Percentiles rank a stretch among this genome's conserved stretches.
These are phyloP conservation scores for Skeletonema menzelii DNA, from an alignment of 108 stramenopile genomes.

Conservation along the genomic window DNA sequence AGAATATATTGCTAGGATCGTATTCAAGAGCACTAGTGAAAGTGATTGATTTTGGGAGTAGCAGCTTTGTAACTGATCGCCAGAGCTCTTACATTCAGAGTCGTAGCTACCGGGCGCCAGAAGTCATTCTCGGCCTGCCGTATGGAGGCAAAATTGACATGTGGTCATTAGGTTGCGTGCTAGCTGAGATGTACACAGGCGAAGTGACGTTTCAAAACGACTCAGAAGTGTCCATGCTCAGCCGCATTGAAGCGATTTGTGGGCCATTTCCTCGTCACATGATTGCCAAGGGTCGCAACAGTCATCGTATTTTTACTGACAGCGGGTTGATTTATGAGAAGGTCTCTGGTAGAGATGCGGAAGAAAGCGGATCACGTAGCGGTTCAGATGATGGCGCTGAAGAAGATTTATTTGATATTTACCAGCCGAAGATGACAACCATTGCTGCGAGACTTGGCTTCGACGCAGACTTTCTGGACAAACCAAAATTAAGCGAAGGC, in stretches of 20 bases:
- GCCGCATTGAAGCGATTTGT: conserved; percentile 92
- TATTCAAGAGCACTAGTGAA: conserved; percentile 88
- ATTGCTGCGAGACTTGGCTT: conserved; percentile 74
- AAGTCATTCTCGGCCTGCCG: conserved; percentile 94
- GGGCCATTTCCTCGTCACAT: conserved; percentile 92
- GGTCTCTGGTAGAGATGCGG: conserved; percentile 41
- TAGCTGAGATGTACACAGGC: conserved; percentile 94
- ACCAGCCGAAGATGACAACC: conserved; percentile 79
- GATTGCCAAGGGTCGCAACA: conserved; percentile 85
- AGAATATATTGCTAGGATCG: conserved; percentile 91
- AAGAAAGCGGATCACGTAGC: conserved; percentile 26
- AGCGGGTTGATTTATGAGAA: conserved; percentile 88
- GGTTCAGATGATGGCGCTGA: conserved; percentile 46
- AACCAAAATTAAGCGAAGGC: conserved; percentile 30
- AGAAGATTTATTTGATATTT: conserved; percentile 55
- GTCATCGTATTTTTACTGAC: conserved; percentile 87
- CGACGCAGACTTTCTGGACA: conserved; percentile 62
- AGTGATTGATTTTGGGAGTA: conserved; percentile 98
- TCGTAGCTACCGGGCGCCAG: conserved; percentile 95
- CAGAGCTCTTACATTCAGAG: conserved; percentile 97
- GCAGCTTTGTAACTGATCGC: conserved; percentile 94
- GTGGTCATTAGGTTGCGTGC: conserved; percentile 94
- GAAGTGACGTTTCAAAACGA: conserved; percentile 95
- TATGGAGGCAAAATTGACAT: conserved; percentile 94
- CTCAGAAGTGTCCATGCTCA: conserved; percentile 90